Evolutionary conservation across 345 rosid genomes (phyloP).

Genomic region (Punica granatum): DNA sequence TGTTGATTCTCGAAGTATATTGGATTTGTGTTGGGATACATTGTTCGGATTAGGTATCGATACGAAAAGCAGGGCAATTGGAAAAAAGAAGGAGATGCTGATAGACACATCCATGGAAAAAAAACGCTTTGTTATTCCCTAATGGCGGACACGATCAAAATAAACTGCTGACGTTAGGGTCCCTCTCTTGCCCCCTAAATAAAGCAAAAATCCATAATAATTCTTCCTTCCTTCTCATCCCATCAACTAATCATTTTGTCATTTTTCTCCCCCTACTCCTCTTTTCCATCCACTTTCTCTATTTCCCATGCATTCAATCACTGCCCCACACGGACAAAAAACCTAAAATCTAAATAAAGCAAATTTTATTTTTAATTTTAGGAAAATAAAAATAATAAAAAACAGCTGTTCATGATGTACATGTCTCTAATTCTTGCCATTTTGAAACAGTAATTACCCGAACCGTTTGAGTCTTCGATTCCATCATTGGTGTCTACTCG

Average conservation of each 20-base stretch:
- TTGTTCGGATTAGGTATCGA: not conserved
- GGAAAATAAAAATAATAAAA: no score
- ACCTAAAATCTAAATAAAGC: no score
- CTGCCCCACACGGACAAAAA: conserved; percentile 5
- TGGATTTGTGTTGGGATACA: not conserved
- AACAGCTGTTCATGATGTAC: not conserved
- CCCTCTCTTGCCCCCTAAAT: conserved; percentile 33
- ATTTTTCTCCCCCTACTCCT: conserved; percentile 5
- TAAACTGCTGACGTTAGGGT: conserved; percentile 20
- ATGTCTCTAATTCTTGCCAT: not conserved
- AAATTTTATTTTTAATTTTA: no score
- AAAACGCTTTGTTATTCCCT: conserved; percentile 11
- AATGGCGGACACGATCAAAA: conserved; percentile 40
- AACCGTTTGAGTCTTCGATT: no score
- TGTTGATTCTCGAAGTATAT: no score
- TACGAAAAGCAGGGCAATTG: conserved; percentile 1
- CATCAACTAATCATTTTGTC: conserved; percentile 24
- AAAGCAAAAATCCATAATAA: conserved; percentile 12
- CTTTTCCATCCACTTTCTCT: conserved; percentile 32
- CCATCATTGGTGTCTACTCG: no score
- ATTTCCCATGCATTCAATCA: conserved; percentile 48
- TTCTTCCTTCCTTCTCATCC: not conserved
- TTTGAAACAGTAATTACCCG: no score
- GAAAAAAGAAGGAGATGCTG: conserved; percentile 18
- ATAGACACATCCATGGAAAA: conserved; percentile 16